Evolutionary conservation across 2,329 filamentous ascomycete species (phyloP), one percentile per base, ranked within the genome.

Genomic region (Fusarium graminum): DNA sequence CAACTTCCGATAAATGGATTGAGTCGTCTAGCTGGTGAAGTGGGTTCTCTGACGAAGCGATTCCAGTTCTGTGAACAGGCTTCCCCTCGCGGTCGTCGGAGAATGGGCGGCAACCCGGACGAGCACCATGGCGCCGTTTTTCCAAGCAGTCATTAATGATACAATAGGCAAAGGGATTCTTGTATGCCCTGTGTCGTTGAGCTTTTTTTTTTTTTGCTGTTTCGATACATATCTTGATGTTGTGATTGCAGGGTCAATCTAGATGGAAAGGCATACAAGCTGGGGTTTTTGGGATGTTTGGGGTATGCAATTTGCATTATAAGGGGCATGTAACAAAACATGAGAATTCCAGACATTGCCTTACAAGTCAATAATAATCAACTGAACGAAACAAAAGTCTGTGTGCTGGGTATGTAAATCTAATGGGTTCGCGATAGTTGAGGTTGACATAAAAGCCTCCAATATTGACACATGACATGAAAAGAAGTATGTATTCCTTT

Each of bases 1-100:
- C 80, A 89, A 88, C 82, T 89, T 87, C 78, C 83, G 86, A 73
- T 89, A 72, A 73, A 47, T 38, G 52, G 28, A 63, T 40, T 28
- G 29, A 36, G 32, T 40, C 45, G 51, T 17, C 32, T 41, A 36
- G 47, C 59, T 52, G 44, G 39, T 28, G 32, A 30, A 39, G 47
- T 51, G 30, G 25, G 32, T 41, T 49, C 40, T 46, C 40, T 14
- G 28, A 44, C 36, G 49, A 47, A 57, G 26, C 14, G 32, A 49
- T 47, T 53, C 51, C 40, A 58, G 63, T 66, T 72, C 63, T 68
- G 70, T 41, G 69, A 68, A 70, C 59, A 32, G 61, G 58, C 41
- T 58, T 45, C 29, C 28, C 30, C 53, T 53, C 39, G 50, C 52
- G 54, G 39, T 47, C 36, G 49, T 29, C 42, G 14, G 49, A 39